Conservation (phyloP, 2,329 filamentous ascomycete genomes). For the Cordyceps cicadae region DNA sequence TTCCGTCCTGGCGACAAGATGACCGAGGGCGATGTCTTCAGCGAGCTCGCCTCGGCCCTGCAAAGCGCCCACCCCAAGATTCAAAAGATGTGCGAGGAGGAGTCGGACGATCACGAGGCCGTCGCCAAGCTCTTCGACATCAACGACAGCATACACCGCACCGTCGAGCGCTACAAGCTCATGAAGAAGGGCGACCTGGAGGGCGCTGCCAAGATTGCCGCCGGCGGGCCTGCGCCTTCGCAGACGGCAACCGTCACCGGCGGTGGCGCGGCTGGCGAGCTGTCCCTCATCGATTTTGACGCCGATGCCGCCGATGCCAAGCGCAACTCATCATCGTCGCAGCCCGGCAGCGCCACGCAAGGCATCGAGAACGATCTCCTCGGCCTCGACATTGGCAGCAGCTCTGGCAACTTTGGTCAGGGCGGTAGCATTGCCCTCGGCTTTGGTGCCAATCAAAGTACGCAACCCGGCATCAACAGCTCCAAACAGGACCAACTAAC, state of each 20-base stretch:
- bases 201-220: conserved; percentile 72
- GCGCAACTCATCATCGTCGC: conserved; percentile 28
- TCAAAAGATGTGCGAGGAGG: conserved; percentile 98
- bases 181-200: conserved; percentile 93
- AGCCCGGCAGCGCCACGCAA: conserved; percentile 38
- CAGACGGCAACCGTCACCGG: conserved; percentile 48
- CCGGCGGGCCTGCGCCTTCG: conserved; percentile 49
- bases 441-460: conserved; percentile 61
- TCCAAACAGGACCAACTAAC: conserved; percentile 18
- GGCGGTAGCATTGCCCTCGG: conserved; percentile 79
- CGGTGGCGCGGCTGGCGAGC: conserved; percentile 49
- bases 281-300: conserved; percentile 91
- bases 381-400: conserved; percentile 71
- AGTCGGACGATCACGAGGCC: conserved; percentile 92
- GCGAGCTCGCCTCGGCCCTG: conserved; percentile 81
- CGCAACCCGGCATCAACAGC: conserved; percentile 23
- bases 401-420: conserved; percentile 54
- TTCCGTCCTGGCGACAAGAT: conserved; percentile 77
- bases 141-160: conserved; percentile 97
- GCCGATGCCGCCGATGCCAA: conserved; percentile 50
- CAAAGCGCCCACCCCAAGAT: conserved; percentile 97
- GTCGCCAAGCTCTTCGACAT: conserved; percentile 94
- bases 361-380: conserved; percentile 82
- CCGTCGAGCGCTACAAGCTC: conserved; percentile 88
- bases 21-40: conserved; percentile 56